These are phyloP conservation scores for Phaseolus coccineus DNA, from an alignment of 331 rosid genomes.

Conservation along the genomic window DNA sequence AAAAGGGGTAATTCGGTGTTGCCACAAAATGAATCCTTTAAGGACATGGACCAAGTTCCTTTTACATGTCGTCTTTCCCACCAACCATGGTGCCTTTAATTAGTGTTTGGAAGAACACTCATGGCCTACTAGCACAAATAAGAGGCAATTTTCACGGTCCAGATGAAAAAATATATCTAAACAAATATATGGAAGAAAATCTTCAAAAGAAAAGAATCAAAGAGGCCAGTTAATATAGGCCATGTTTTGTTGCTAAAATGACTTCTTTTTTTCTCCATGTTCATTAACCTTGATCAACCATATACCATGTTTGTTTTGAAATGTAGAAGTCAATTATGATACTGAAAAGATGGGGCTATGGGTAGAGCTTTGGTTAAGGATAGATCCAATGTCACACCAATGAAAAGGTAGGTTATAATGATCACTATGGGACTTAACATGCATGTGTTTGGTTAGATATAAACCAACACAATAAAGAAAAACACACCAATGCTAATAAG, in stretches of 20 bases:
- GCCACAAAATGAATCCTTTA: conserved; percentile 35
- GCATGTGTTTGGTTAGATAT: conserved; percentile 3
- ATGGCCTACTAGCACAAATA: conserved; percentile 33
- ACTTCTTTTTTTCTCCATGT: background rate
- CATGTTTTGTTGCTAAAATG: background rate
- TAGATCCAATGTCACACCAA: conserved; percentile 8
- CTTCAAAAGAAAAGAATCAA: conserved; percentile 10
- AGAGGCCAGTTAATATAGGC: background rate
- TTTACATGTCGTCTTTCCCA: conserved; percentile 41
- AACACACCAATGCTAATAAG: background rate
- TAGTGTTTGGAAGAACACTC: conserved; percentile 8
- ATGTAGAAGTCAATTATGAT: background rate
- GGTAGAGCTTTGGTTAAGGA: conserved; percentile 9
- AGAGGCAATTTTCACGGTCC: conserved; percentile 35
- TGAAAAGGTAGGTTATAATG: conserved; percentile 10
- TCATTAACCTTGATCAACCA: background rate
- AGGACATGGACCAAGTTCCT: conserved; percentile 32
- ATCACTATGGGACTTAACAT: background rate
- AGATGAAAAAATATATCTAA: background rate
- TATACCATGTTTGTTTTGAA: conserved; percentile 3
- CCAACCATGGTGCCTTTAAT: conserved; percentile 42
- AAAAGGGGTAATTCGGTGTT: background rate
- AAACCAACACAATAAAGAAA: background rate
- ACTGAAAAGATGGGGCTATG: conserved; percentile 1
- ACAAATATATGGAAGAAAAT: background rate